These are phyloP conservation scores for Eremochloa ophiuroides DNA, from an alignment of 176 grass and related monocot genomes.

Conservation along the genomic window DNA sequence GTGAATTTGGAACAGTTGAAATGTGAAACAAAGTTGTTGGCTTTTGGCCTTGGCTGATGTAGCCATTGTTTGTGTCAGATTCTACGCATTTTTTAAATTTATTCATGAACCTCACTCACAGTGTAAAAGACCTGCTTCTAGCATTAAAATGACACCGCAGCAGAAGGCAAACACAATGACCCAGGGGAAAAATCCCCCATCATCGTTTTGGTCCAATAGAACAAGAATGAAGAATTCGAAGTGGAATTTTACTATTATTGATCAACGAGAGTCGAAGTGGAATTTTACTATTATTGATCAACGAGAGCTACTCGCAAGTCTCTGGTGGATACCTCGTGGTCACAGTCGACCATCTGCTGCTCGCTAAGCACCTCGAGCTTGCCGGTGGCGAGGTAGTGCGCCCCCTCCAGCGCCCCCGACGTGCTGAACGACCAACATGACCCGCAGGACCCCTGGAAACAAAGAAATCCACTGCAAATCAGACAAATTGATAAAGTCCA, in stretches of 20 bases:
- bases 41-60: too few relatives aligned
- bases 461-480: not conserved
- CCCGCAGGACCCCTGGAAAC: slow-evolving; percentile 70
- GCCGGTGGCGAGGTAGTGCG: slow-evolving; percentile 70
- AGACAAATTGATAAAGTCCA: not conserved
- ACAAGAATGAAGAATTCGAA: not conserved
- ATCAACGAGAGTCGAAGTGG: too few relatives aligned
- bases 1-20: too few relatives aligned
- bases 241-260: too few relatives aligned
- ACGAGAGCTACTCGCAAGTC: not conserved
- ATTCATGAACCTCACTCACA: not conserved
- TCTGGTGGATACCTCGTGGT: slow-evolving; percentile 57
- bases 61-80: too few relatives aligned
- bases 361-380: slow-evolving; percentile 76
- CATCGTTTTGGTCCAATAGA: not conserved
- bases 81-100: not conserved
- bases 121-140: not conserved
- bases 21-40: too few relatives aligned
- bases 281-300: not conserved
- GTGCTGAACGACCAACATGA: slow-evolving; percentile 93
- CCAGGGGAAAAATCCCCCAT: not conserved
- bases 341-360: slow-evolving; percentile 89
- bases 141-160: not conserved
- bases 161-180: not conserved
- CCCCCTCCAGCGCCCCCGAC: slow-evolving; percentile 76